Conservation (phyloP, 306 rosid genomes). For the Malus sylvestris region DNA sequence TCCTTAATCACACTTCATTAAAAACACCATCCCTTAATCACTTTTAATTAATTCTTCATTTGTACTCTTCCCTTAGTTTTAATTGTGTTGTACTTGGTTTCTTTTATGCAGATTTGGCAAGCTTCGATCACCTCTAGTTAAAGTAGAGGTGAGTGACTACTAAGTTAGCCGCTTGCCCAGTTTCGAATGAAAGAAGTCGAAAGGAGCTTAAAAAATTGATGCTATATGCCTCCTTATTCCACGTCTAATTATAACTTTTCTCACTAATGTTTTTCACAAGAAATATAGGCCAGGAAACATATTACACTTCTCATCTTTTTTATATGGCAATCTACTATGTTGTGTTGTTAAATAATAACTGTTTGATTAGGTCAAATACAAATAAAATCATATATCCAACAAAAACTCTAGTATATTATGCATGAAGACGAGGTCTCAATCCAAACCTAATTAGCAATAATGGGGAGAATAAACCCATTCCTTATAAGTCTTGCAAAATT, state of each 20-base stretch:
- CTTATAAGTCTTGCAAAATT: neutral
- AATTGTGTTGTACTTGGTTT: neutral
- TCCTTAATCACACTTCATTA: neutral
- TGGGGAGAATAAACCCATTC: neutral
- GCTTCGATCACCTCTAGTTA: slow-evolving; percentile 12
- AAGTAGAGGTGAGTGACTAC: slow-evolving; percentile 18
- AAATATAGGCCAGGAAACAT: neutral
- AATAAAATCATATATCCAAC: neutral
- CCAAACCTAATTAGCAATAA: neutral
- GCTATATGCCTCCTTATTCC: neutral
- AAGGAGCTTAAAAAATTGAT: neutral
- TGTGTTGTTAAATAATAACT: neutral
- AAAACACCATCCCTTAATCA: neutral
- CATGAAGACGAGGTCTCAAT: neutral
- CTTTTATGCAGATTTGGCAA: neutral
- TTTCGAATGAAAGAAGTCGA: slow-evolving; percentile 20
- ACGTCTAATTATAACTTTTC: neutral
- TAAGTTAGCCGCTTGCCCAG: slow-evolving; percentile 11
- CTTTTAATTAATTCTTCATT: neutral
- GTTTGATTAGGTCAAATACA: neutral
- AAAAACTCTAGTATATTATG: neutral
- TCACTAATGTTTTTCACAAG: neutral
- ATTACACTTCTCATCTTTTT: no score
- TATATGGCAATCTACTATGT: neutral
- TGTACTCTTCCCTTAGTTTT: neutral